Evolutionary conservation across 345 rosid species (phyloP), one percentile per base, ranked within the genome.

Genomic region (Ailanthus altissimus): DNA sequence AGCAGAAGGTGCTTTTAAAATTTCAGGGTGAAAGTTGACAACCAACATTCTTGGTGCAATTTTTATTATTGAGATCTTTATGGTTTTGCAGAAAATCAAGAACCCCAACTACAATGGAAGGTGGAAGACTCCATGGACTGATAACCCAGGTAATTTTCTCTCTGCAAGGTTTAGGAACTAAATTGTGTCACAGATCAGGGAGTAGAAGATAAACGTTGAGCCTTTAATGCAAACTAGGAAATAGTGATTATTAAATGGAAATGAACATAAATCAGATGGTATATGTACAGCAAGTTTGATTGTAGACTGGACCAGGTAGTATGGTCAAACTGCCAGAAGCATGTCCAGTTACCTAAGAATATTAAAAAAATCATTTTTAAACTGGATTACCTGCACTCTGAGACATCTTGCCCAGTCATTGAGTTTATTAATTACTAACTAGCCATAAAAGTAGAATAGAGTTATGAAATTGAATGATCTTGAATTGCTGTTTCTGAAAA

Each of bases 91-190:
- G 99, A 95, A 81, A 87, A 85, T 93, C 85, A 95, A 93, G 89
- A 95, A 95, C 72, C 99, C 97, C 5, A 93, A 88, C 81, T 91
- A 90, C 79, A 93, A 93, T 77, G 99, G 98, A 46, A 95, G 89
- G 78, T 95, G 99, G 99, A 95, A 81, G 88, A 85, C 74, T 81
- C 97, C 93, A 47, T 95, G 92, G 90, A 88, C 92, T 61, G 93
- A 95, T 85, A 95, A 95, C 80, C 98, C 98, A 78, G 99, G 97
- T 88, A 85, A 26, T 67, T 72, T 60, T 73, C 64, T 47, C 18
- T 47, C 64, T 74, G 0, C 32, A n/a, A 46, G 77, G 28, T 76
- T 11, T 74, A 46, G 21, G 20, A 36, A 47, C 40, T 67, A n/a
- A 8, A 6, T 28, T 11, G 57, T 16, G 6, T 67, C 15, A 28